Base-by-base conservation (phyloP, 441 rosid genomes). In the Euphorbia celastroides region DNA sequence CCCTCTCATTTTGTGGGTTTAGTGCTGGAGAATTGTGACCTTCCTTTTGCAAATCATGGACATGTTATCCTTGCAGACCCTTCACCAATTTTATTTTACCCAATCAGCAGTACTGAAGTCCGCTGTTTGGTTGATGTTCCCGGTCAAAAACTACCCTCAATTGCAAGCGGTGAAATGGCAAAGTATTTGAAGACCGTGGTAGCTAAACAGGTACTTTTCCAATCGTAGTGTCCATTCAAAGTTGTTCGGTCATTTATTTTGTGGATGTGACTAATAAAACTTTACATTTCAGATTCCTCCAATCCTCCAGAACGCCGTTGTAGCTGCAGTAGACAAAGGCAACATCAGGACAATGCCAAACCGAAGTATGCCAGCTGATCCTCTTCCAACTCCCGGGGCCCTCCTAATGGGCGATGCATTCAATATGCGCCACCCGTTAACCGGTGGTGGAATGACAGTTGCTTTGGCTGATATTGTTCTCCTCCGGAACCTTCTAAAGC, bases 391-490 rank as follows among this genome's bases (percentile, higher is more conserved):
- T 5, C 90, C 97, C 5, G 98, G 98, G 46, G 98, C 97, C 17
- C 77, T 90, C 41, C 60, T 90, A 50, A 82, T 92, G 96, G 98
- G 98, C 52, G 97, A 92, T 66, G 96, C 98, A 65, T 88, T 92
- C 67, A 92, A 92, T 81, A 92, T 92, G 98, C 93, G 98, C 26
- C 98, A 90, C 77, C 98, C 98, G 2, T 73, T 89, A 64, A 92
- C 97, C 1, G 97, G 97, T 25, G 97, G 98, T 46, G 98, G 98
- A 65, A 92, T 90, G 98, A 92, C 98, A 0, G 97, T 92, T 17
- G 96, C 92, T 41, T 70, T 92, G 57, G 84, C 96, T 17, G 98
- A 92, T 70, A 84, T 92, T 3, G 96, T 90, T 56, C 88, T 90
- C 28, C 79, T 88, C 13, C 84, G 93, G 13, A 71, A 88, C 74